Conservation (phyloP, 306 rosid genomes). For the Begonia peltatifolia region DNA sequence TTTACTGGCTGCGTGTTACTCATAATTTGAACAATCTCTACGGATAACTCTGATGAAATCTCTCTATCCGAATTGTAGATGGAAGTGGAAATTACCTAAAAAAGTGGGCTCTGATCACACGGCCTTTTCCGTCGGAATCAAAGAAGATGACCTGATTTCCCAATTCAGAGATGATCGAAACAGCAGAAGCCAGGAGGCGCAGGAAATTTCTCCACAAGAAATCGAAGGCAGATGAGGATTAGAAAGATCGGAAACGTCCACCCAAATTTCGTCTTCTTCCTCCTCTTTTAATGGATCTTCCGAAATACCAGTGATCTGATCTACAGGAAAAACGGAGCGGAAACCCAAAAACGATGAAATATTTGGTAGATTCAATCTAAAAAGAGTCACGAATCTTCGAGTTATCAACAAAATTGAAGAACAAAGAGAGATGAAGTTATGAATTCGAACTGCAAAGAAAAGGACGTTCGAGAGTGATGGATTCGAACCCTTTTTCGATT, state of each 20-base stretch:
- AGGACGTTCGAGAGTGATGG: not conserved
- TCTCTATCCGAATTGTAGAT: not conserved
- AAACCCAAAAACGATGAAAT: not conserved
- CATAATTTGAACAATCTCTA: slow-evolving; percentile 21
- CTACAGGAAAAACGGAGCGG: slow-evolving; percentile 9
- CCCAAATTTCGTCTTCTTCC: slow-evolving; percentile 9
- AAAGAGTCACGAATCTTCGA: too few species aligned
- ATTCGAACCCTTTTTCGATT: not conserved
- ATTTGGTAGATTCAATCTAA: too few species aligned
- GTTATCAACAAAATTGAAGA: not conserved
- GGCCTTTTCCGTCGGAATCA: not conserved
- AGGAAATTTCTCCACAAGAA: not conserved
- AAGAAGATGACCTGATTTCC: not conserved
- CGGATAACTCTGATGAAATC: not conserved
- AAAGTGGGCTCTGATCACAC: not conserved
- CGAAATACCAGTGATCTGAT: slow-evolving; percentile 8
- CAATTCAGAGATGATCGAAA: not conserved
- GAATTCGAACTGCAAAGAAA: not conserved
- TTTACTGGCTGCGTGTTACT: slow-evolving; percentile 44
- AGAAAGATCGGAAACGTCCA: slow-evolving; percentile 6
- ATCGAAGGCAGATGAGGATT: not conserved
- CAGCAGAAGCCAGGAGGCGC: too few species aligned
- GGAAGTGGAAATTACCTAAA: not conserved
- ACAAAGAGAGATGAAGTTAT: not conserved
- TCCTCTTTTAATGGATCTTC: slow-evolving; percentile 11